Conservation (phyloP, 1,284 basidiomycete genomes). For the Puccinia triticina region DNA sequence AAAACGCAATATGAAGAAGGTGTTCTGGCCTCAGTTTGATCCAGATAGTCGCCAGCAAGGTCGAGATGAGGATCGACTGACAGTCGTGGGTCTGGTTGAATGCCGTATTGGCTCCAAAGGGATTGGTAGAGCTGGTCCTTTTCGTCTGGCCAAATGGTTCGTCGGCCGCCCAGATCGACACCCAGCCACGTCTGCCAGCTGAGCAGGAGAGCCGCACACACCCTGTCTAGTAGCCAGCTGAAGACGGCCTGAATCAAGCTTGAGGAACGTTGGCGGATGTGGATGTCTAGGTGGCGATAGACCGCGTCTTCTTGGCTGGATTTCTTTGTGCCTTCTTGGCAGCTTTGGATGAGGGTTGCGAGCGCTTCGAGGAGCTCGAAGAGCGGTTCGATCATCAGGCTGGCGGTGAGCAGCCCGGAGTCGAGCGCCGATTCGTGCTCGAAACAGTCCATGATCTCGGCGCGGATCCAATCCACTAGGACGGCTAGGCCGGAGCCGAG, state of each 20-base stretch:
- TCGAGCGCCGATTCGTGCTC: background rate
- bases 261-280: background rate
- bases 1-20: conserved; percentile 26
- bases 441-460: conserved; percentile 37
- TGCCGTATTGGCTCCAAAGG: conserved; percentile 38
- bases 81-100: conserved; percentile 15
- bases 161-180: too few relatives aligned
- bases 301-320: conserved; percentile 11
- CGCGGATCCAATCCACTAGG: background rate
- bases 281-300: conserved; percentile 23
- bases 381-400: too few relatives aligned
- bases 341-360: conserved; percentile 8
- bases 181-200: too few relatives aligned
- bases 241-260: conserved; percentile 28
- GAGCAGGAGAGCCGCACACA: too few relatives aligned
- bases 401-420: too few relatives aligned
- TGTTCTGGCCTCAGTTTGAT: background rate
- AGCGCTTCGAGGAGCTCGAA: conserved; percentile 6
- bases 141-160: too few relatives aligned
- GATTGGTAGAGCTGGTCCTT: conserved; percentile 32
- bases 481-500: too few relatives aligned
- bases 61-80: background rate
- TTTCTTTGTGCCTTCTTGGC: background rate
- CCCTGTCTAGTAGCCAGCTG: too few relatives aligned
- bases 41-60: background rate